These are phyloP conservation scores for Penicillium sp. DNA, from an alignment of 2,329 filamentous ascomycete genomes.

Conservation along the genomic window DNA sequence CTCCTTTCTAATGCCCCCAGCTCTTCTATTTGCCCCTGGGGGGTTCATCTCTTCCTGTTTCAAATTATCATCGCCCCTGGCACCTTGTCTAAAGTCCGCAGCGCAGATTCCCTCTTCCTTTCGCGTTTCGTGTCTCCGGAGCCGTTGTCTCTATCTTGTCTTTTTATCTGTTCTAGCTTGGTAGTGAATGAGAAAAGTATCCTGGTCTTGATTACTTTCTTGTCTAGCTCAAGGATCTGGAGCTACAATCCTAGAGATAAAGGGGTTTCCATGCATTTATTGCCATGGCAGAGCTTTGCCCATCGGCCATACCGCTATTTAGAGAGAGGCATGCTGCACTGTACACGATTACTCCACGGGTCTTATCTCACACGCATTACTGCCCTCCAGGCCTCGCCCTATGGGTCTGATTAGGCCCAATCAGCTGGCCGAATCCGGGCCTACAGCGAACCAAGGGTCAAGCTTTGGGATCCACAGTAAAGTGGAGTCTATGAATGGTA, in stretches of 20 bases:
- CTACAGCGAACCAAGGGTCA: too few species aligned
- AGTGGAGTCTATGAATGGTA: too few species aligned
- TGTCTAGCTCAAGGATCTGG: not conserved
- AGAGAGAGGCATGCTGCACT: too few species aligned
- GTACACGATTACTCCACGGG: too few species aligned
- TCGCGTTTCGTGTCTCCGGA: conserved; percentile 29
- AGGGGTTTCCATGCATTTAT: too few species aligned
- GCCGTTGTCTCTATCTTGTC: conserved; percentile 24
- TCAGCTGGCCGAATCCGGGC: too few species aligned
- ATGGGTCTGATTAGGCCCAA: too few species aligned
- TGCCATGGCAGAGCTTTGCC: not conserved
- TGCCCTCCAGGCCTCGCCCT: too few species aligned
- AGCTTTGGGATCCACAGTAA: too few species aligned
- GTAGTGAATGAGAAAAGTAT: conserved; percentile 32
- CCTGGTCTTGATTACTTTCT: not conserved
- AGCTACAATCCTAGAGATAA: too few species aligned
- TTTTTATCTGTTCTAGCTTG: conserved; percentile 26
- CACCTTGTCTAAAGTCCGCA: conserved; percentile 37
- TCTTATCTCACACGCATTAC: too few species aligned
- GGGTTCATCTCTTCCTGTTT: conserved; percentile 5
- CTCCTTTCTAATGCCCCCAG: conserved; percentile 18
- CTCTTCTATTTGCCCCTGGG: conserved; percentile 7
- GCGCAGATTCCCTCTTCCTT: conserved; percentile 43
- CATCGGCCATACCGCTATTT: too few species aligned
- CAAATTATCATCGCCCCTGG: conserved; percentile 24